Conservation (phyloP, 2,329 filamentous ascomycete genomes). For the Ceratocystiopsis sp. region DNA sequence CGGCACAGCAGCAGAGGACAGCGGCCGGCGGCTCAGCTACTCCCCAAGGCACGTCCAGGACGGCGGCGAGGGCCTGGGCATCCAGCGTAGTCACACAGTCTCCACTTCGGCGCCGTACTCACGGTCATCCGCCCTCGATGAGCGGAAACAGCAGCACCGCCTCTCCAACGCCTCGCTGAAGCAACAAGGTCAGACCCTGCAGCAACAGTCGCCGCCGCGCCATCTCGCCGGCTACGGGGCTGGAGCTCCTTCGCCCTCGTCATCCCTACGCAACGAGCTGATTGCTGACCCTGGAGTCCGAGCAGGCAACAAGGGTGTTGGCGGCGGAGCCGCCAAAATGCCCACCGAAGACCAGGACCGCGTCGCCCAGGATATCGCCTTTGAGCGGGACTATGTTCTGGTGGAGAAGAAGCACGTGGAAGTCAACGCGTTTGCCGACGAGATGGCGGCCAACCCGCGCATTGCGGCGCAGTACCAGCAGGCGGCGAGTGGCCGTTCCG, state of each 20-base stretch:
- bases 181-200: constrained; percentile 9
- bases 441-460: constrained; percentile 70
- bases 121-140: constrained; percentile 20
- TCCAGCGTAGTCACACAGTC: constrained; percentile 28
- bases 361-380: constrained; percentile 71
- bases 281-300: constrained; percentile 3
- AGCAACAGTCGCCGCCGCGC: not conserved
- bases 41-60: constrained; percentile 30
- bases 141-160: constrained; percentile 22
- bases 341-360: constrained; percentile 39
- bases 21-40: constrained; percentile 18
- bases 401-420: constrained; percentile 92
- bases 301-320: constrained; percentile 1
- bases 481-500: constrained; percentile 21
- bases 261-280: constrained; percentile 19
- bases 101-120: constrained; percentile 32
- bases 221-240: constrained; percentile 15
- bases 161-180: constrained; percentile 24
- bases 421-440: constrained; percentile 92
- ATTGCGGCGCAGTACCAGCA: constrained; percentile 27
- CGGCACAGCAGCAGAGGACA: not conserved
- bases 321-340: too few relatives aligned
- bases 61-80: constrained; percentile 31
- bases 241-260: constrained; percentile 17
- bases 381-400: constrained; percentile 87